These are phyloP conservation scores for Paramecium biaurelia DNA, from an alignment of 73 alveolate genomes.

Conservation along the genomic window DNA sequence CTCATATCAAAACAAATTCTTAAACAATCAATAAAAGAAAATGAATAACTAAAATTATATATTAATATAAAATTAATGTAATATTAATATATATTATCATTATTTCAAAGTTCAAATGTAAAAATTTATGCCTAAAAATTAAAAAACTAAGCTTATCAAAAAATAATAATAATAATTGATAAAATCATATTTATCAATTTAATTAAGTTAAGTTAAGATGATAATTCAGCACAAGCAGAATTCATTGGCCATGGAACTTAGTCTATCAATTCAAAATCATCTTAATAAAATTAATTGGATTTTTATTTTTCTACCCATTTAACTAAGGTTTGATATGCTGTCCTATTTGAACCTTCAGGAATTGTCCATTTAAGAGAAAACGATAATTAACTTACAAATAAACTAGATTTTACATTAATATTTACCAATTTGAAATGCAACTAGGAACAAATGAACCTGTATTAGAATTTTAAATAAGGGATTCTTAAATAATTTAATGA, in stretches of 20 bases:
- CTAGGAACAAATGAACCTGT: conserved; percentile 11
- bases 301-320: background rate
- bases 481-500: background rate
- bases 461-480: background rate
- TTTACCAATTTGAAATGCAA: conserved; percentile 17
- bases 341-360: background rate
- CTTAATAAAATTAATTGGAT: background rate
- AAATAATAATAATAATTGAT: background rate
- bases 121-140: background rate
- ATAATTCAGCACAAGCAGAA: background rate
- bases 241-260: background rate
- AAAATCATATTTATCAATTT: background rate
- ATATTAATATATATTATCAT: too few relatives aligned
- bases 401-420: background rate
- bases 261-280: background rate
- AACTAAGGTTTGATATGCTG: background rate
- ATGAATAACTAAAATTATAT: background rate
- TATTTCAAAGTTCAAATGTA: too few relatives aligned
- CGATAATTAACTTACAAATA: background rate
- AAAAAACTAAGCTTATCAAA: background rate
- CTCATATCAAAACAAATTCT: background rate
- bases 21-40: background rate
- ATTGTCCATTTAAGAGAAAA: background rate
- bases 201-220: background rate
- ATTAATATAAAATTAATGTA: too few relatives aligned